Base-by-base conservation (phyloP, 2,329 filamentous ascomycete species). In the Aaosphaeria pasadenensis region DNA sequence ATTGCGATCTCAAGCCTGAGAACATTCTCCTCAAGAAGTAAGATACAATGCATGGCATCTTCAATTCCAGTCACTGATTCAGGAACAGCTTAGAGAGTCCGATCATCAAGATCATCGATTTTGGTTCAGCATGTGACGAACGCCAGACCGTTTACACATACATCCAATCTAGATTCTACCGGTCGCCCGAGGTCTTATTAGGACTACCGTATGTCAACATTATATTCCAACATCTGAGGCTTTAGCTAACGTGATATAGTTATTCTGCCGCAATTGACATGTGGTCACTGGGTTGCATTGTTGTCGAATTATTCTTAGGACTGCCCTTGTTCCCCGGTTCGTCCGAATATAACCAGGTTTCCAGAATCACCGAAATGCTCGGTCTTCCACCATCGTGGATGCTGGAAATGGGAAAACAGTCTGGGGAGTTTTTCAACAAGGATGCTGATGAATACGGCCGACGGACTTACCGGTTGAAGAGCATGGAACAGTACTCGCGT, bases 51-150 rank as follows among this genome's bases (percentile, higher is more conserved):
- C 17, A 24, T 24, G 17, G 17, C 17, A 24, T 24, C 17, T 24
- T 24, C 17, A 24, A 24, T 24, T 24, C 17, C 17, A 24, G 17
- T 24, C 17, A 24, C 17, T 24, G 17, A 24, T 24, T 24, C 17
- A 24, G 17, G 17, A 24, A 32, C 54, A 86, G 83, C 67, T 84
- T 99, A 39, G 94, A 99, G 71, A 97, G 92, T 63, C 94, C 94
- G 3, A 97, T 99, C 58, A 99, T 99, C 80, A 99, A 99, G 72
- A 96, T 99, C 64, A 99, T 99, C 69, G 94, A 99, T 78, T 99
- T 99, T 67, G 94, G 94, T 39, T 99, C 94, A 35, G 94, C 94
- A 11, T 99, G 94, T 71, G 94, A 99, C 70, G 94, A 99, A 74
- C 86, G 94, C 44, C 94, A 99, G 70, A 99, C 94, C 0, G 94